phyloP scores from a whole-genome alignment of 345 rosid genomes.

The Geranium brycei region DNA sequence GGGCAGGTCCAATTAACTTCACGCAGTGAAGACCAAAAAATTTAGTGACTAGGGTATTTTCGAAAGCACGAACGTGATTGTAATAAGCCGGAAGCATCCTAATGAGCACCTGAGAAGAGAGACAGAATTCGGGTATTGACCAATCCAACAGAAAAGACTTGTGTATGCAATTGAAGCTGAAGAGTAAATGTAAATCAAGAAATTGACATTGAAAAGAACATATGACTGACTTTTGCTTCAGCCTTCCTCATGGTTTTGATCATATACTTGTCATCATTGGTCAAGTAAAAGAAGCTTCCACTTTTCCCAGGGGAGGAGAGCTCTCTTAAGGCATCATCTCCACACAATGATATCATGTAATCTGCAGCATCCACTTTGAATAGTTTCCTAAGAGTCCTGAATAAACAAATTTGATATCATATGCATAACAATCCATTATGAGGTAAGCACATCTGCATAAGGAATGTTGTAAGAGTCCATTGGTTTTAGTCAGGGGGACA shows the following conservation, averaged over 20 bases:
- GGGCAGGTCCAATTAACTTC: slow-evolving; percentile 53
- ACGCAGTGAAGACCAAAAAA: slow-evolving; percentile 92
- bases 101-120: slow-evolving; percentile 47
- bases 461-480: too few relatives aligned
- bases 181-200: background rate
- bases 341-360: slow-evolving; percentile 89
- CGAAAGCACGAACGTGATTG: slow-evolving; percentile 79
- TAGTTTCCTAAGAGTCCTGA: slow-evolving; percentile 84
- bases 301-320: slow-evolving; percentile 94
- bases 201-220: background rate
- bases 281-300: slow-evolving; percentile 86
- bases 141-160: too few relatives aligned
- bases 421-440: too few relatives aligned
- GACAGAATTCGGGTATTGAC: background rate
- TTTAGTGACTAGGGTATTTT: slow-evolving; percentile 80
- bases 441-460: too few relatives aligned
- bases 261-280: slow-evolving; percentile 88
- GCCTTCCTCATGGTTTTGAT: slow-evolving; percentile 94
- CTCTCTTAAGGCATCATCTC: slow-evolving; percentile 87
- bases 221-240: slow-evolving; percentile 57
- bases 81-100: slow-evolving; percentile 96
- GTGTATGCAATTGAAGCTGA: too few relatives aligned
- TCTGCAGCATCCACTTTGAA: slow-evolving; percentile 86
- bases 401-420: too few relatives aligned
- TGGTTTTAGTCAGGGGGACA: too few relatives aligned